Base-by-base conservation (phyloP, 495 filamentous ascomycete genomes). In the Aspergillus asperescens region DNA sequence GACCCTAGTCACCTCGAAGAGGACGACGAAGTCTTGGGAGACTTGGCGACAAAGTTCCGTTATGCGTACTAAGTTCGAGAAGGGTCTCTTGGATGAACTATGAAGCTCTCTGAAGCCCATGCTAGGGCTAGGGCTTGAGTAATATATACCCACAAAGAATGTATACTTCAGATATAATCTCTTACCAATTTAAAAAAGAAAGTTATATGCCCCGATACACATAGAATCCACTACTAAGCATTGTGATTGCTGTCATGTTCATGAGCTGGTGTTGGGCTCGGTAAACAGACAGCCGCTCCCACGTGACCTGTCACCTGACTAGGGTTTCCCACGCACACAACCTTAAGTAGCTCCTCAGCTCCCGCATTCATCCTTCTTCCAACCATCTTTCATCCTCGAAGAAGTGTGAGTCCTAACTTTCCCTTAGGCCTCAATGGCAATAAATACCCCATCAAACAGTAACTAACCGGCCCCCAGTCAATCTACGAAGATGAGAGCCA, bases 401-500 rank as follows among this genome's bases (percentile, higher is more conserved):
- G 75, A 76, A 77, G 62, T 68, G 75, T 77, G 63, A 73, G 76
- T 76, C 56, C 40, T 43, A 54, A 47, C 41, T 28, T 27, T 20
- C 24, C 48, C 20, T 4, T 32, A 23, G 24, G 55, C 31, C 48
- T 23, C 39, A 38, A 29, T 55, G 55, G 38, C 46, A 54, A 47
- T 37, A 52, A 40, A 58, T 48, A n/a, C 25, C 9, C 23, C 23
- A 27, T 9, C 5, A 35, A 15, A 28, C 50, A 41, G 23, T 32
- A 8, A 52, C 50, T 58, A 58, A 70, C 39, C 45, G 50, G 48
- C 57, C 56, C 55, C 50, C 48, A 67, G 53, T 61, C 51, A 59
- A 68, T 70, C 68, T 70, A 65, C 78, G 83, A 91, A 82, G 83
- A 94, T 96, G 90, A 90, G 90, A 90, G 89, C 88, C 65, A 96